phyloP scores from a whole-genome alignment of 2,329 filamentous ascomycete species.

The Thelonectria blattea region DNA sequence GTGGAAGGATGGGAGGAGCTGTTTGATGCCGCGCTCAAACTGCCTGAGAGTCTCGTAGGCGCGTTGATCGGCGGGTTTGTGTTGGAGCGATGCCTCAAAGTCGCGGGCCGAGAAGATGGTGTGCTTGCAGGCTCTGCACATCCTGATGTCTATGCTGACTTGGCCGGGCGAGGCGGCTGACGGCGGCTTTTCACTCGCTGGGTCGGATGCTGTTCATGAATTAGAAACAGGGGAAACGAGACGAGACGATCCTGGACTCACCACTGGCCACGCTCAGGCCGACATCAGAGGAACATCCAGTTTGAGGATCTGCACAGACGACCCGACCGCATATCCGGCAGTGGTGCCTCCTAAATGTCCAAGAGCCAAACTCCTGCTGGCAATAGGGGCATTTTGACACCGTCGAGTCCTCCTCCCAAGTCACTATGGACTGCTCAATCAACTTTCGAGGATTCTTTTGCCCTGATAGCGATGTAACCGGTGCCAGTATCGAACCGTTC shows the following conservation, averaged over 20 bases:
- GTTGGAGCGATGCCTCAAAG: constrained; percentile 72
- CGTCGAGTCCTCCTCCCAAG: constrained; percentile 89
- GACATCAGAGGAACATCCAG: constrained; percentile 83
- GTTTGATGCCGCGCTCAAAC: constrained; percentile 84
- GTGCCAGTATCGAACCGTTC: constrained; percentile 62
- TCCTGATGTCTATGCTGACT: constrained; percentile 80
- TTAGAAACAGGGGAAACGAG: not conserved
- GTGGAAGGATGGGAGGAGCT: constrained; percentile 85
- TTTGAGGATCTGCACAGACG: constrained; percentile 86
- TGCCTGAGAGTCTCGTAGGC: constrained; percentile 84
- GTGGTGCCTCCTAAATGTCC: constrained; percentile 92
- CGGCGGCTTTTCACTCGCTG: constrained; percentile 51
- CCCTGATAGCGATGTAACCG: constrained; percentile 66
- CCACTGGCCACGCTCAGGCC: constrained; percentile 62
- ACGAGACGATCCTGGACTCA: constrained; percentile 13
- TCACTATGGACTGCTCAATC: constrained; percentile 89
- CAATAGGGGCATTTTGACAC: constrained; percentile 90
- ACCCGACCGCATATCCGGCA: constrained; percentile 93
- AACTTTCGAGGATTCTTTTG: constrained; percentile 79
- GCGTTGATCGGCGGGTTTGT: constrained; percentile 75
- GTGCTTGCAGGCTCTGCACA: constrained; percentile 86
- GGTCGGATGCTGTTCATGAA: constrained; percentile 25
- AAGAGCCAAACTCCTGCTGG: constrained; percentile 92
- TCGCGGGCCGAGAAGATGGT: constrained; percentile 72
- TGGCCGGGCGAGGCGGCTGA: constrained; percentile 47